phyloP scores from a whole-genome alignment of 306 rosid genomes.

The Lablab purpureus region DNA sequence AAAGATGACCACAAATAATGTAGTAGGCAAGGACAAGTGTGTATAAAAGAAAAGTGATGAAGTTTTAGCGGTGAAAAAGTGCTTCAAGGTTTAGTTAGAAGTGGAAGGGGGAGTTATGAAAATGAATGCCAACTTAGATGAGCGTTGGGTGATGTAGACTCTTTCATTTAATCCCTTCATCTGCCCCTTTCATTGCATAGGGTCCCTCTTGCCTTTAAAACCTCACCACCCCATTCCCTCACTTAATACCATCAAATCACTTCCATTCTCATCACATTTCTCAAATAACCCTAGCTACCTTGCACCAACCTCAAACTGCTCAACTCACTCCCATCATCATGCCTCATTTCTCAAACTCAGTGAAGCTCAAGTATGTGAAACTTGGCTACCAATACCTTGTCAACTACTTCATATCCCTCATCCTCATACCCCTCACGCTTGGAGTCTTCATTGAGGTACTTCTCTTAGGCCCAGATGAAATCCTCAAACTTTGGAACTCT shows the following conservation, averaged over 20 bases:
- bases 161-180: slow-evolving; percentile 73
- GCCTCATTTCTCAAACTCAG: slow-evolving; percentile 77
- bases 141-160: slow-evolving; percentile 78
- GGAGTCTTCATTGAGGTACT: slow-evolving; percentile 54
- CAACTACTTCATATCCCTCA: slow-evolving; percentile 72
- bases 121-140: slow-evolving; percentile 65
- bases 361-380: slow-evolving; percentile 78
- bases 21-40: neutral
- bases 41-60: neutral
- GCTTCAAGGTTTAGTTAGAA: slow-evolving; percentile 32
- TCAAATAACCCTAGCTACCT: neutral
- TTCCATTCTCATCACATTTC: neutral
- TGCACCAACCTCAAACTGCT: neutral
- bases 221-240: slow-evolving; percentile 43
- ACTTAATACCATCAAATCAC: slow-evolving; percentile 30
- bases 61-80: neutral
- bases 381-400: slow-evolving; percentile 84
- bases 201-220: slow-evolving; percentile 64
- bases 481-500: slow-evolving; percentile 60
- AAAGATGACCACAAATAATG: neutral
- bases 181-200: slow-evolving; percentile 68
- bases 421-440: slow-evolving; percentile 63
- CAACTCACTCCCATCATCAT: slow-evolving; percentile 60
- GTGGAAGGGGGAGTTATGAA: slow-evolving; percentile 44
- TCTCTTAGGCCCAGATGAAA: slow-evolving; percentile 69